A percentile compares a stretch with the other conserved stretches of the same genome.
Evolutionary conservation across 164 flowering plant species (phyloP).

Genomic region (Malania oleifera): DNA sequence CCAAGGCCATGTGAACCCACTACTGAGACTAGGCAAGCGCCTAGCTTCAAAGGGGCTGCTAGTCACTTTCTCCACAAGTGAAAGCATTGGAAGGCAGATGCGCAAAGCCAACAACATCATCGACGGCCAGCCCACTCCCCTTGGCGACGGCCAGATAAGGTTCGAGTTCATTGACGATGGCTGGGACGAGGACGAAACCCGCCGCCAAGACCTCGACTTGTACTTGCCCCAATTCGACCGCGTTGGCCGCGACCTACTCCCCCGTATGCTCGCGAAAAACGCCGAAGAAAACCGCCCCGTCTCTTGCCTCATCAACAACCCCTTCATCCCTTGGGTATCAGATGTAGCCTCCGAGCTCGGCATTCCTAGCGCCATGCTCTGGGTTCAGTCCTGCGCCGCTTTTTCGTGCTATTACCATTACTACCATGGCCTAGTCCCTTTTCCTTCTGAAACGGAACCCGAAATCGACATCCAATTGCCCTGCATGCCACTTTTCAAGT

Average conservation of each 20-base stretch:
- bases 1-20: slow-evolving; percentile 71
- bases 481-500: slow-evolving; percentile 37
- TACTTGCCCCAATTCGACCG: slow-evolving; percentile 39
- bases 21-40: slow-evolving; percentile 51
- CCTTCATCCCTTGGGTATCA: slow-evolving; percentile 74
- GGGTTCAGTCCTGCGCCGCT: slow-evolving; percentile 77
- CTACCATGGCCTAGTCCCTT: slow-evolving; percentile 30
- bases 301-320: slow-evolving; percentile 63
- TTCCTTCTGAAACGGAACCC: slow-evolving; percentile 39
- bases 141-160: slow-evolving; percentile 49
- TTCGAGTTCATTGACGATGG: slow-evolving; percentile 74
- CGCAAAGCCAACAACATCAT: slow-evolving; percentile 24
- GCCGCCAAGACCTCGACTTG: slow-evolving; percentile 28
- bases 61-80: slow-evolving; percentile 54
- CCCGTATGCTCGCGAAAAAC: slow-evolving; percentile 29
- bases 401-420: slow-evolving; percentile 57
- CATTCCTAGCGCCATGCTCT: slow-evolving; percentile 56
- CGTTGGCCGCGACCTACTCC: slow-evolving; percentile 30
- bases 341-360: slow-evolving; percentile 52
- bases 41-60: slow-evolving; percentile 56
- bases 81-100: slow-evolving; percentile 33
- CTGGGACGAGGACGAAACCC: slow-evolving; percentile 28
- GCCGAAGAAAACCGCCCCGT: slow-evolving; percentile 44
- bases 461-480: slow-evolving; percentile 53
- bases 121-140: slow-evolving; percentile 26